Percentiles rank a stretch among this genome's conserved stretches.
Conservation (phyloP, 306 rosid species). For the Pyrus bretschneideri region DNA sequence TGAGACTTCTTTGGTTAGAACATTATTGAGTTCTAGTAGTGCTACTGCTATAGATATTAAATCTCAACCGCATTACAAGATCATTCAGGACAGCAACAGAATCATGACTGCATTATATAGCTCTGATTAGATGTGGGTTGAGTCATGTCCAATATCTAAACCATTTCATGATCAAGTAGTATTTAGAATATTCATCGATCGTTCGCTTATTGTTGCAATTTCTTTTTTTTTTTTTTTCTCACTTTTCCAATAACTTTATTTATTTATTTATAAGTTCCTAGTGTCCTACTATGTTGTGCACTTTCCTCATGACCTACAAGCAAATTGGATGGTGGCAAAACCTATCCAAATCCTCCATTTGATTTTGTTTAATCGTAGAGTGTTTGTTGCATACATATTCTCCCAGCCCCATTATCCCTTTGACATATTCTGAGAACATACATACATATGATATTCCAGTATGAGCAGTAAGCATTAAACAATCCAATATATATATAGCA, state of each 20-base stretch:
- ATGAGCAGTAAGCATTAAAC: not conserved
- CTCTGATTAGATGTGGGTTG: not conserved
- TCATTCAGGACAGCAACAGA: not conserved
- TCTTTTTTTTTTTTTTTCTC: not conserved
- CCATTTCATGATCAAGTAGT: not conserved
- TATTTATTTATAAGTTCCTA: not conserved
- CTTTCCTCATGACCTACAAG: not conserved
- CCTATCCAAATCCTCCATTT: not conserved
- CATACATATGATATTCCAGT: not conserved
- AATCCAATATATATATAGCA: not conserved
- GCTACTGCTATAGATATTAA: not conserved
- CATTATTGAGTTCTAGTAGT: not conserved
- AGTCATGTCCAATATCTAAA: not conserved
- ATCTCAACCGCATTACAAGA: not conserved
- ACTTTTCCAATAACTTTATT: not conserved
- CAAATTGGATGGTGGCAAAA: slow-evolving; percentile 1
- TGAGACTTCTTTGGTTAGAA: not conserved
- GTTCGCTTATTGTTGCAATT: not conserved
- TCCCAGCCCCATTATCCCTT: not conserved
- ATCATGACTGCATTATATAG: not conserved
- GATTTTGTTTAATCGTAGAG: not conserved
- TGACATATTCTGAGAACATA: no score
- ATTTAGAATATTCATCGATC: not conserved
- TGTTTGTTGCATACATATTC: not conserved
- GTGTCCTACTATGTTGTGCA: slow-evolving; percentile 2